Evolutionary conservation across 2,329 filamentous ascomycete species (phyloP).

Genomic region (Paraphaeosphaeria minitans): DNA sequence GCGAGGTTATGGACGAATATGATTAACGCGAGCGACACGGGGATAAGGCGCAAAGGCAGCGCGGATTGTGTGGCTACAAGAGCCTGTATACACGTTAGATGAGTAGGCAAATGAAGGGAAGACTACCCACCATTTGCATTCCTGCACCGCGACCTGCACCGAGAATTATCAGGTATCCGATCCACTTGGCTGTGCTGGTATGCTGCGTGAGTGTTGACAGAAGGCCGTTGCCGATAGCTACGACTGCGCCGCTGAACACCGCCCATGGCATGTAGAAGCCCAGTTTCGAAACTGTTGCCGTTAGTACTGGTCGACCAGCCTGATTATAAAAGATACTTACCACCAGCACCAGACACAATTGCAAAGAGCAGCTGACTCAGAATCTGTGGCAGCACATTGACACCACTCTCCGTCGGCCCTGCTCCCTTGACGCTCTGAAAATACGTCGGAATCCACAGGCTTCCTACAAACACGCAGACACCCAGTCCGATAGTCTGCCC

Average conservation of each 20-base stretch:
- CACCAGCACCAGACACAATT: constrained; percentile 22
- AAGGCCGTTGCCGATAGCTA: constrained; percentile 49
- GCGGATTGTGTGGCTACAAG: constrained; percentile 42
- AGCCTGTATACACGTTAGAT: constrained; percentile 19
- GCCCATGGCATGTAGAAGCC: constrained; percentile 40
- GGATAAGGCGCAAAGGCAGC: constrained; percentile 31
- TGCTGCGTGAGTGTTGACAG: constrained; percentile 46
- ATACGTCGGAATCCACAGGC: constrained; percentile 42
- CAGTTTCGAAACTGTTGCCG: constrained; percentile 18
- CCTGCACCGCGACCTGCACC: constrained; percentile 32
- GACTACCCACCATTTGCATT: constrained; percentile 28
- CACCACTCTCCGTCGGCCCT: constrained; percentile 46
- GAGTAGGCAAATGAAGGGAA: neutral
- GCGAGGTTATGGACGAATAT: constrained; percentile 47
- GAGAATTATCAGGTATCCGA: constrained; percentile 35
- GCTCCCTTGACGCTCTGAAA: constrained; percentile 49
- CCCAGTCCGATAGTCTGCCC: constrained; percentile 13
- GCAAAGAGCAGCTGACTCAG: constrained; percentile 30
- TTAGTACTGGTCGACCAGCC: constrained; percentile 9
- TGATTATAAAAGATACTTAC: constrained; percentile 13
- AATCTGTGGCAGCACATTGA: constrained; percentile 47
- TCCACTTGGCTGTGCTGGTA: constrained; percentile 36
- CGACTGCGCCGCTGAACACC: constrained; percentile 34
- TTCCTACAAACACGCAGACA: constrained; percentile 20
- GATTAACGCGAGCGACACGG: constrained; percentile 39